phyloP scores from a whole-genome alignment of 2,329 filamentous ascomycete species.

The Pyrenochaeta sp. region DNA sequence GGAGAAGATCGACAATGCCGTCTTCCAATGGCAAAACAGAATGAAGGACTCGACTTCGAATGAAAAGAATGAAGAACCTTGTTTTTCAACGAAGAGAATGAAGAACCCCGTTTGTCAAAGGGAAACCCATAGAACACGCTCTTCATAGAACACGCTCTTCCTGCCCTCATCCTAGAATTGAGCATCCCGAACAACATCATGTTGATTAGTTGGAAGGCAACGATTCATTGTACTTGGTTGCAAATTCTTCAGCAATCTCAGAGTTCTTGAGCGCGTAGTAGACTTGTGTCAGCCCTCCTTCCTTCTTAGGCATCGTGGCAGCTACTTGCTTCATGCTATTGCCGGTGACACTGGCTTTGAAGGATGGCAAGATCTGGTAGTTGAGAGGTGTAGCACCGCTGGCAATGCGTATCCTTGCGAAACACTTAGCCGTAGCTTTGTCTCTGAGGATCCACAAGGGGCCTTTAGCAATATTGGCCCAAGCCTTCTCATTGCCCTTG shows the following conservation, averaged over 20 bases:
- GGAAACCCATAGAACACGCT: too few species aligned
- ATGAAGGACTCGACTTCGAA: too few species aligned
- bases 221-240: constrained; percentile 36
- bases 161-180: too few species aligned
- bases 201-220: constrained; percentile 26
- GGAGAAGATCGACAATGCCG: too few species aligned
- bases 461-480: constrained; percentile 42
- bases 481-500: constrained; percentile 34
- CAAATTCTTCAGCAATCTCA: constrained; percentile 41
- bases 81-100: too few species aligned
- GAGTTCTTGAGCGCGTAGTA: constrained; percentile 36
- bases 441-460: constrained; percentile 47
- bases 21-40: too few species aligned
- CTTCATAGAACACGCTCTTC: too few species aligned
- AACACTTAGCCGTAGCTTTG: constrained; percentile 41
- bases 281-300: constrained; percentile 31
- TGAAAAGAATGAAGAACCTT: too few species aligned
- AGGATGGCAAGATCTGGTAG: constrained; percentile 36
- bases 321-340: constrained; percentile 39
- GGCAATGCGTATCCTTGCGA: constrained; percentile 43
- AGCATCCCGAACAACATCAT: too few species aligned
- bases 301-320: constrained; percentile 29
- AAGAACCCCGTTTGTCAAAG: too few species aligned
- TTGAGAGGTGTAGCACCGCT: constrained; percentile 43
- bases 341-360: constrained; percentile 31